Evolutionary conservation across 257 asterid species (phyloP), one percentile per base, ranked within the genome.

Genomic region (Pogostemon cablin): DNA sequence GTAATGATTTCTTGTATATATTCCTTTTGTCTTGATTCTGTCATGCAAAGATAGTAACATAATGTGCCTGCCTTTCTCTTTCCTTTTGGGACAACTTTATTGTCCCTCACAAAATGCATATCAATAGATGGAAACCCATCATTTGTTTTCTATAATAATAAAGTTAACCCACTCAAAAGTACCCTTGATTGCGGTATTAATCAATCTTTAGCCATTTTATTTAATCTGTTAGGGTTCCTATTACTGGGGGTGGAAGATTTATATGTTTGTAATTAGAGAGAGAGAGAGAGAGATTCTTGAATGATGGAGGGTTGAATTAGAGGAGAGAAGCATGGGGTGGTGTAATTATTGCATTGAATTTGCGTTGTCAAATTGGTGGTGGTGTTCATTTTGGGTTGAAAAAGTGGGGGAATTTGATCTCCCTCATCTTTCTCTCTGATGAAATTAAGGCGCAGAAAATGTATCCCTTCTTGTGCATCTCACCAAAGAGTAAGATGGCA

Each of bases 171-270:
- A 72, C 65, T 77, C 74, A 61, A 86, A 78, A 77, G 62, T 75
- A 35, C 79, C 93, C 93, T 83, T 87, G 82, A 91, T 89, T 89
- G 93, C 86, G 95, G 89, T 78, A 54, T 84, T 67, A 85, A 80
- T 81, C 80, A 4, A 15, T 48, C 34, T 66, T 67, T 77, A 55
- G 25, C 37, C n/a, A 4, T 48, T 25, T 25, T 32, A 61, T 39
- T 35, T 54, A 2, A 37, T 57, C 79, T 60, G 65, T 68, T 42
- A 58, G 78, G 67, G 70, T 71, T 72, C 64, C 61, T 61, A 15
- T 55, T 54, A 42, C 4, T 65, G 68, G 59, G n/a, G 49, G 78
- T 37, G 68, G 68, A 39, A 64, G 50, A 41, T 15, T 63, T 43
- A 55, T 25, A 35, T 44, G 17, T 42, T 25, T 38, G 41, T 37